Evolutionary conservation across 2,329 filamentous ascomycete genomes (phyloP).

Genomic region (Penicillium brasilianum): DNA sequence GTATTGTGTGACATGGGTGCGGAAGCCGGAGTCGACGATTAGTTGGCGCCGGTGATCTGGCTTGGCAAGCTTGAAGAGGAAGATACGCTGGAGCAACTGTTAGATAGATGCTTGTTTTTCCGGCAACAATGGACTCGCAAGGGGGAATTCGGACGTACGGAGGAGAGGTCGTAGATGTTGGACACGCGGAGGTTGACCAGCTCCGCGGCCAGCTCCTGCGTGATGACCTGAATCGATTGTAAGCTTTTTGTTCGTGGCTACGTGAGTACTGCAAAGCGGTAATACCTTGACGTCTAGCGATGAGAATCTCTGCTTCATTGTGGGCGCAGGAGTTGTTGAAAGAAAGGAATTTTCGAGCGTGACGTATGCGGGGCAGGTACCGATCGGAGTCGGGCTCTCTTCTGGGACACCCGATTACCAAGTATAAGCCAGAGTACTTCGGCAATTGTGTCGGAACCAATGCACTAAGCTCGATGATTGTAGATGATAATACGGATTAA

Average conservation of each 20-base stretch:
- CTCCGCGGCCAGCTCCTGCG: conserved; percentile 82
- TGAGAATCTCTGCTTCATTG: conserved; percentile 65
- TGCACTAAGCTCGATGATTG: background rate
- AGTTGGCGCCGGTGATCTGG: conserved; percentile 88
- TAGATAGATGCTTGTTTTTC: conserved; percentile 17
- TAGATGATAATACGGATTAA: background rate
- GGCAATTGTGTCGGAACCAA: background rate
- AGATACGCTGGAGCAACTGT: conserved; percentile 68
- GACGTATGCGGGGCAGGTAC: conserved; percentile 46
- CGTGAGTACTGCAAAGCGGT: background rate
- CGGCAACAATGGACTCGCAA: background rate
- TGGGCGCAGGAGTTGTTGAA: conserved; percentile 27
- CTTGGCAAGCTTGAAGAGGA: conserved; percentile 93
- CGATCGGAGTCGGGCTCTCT: conserved; percentile 25
- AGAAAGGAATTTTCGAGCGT: conserved; percentile 35
- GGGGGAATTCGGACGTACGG: conserved; percentile 53
- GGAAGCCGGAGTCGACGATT: conserved; percentile 92
- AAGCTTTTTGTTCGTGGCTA: conserved; percentile 11
- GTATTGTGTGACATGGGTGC: conserved; percentile 92
- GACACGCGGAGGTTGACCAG: conserved; percentile 80
- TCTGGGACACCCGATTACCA: conserved; percentile 19
- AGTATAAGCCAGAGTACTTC: background rate
- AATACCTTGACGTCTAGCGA: conserved; percentile 62
- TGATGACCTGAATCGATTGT: conserved; percentile 73
- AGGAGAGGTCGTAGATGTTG: conserved; percentile 95